Evolutionary conservation across 345 rosid species (phyloP).

Genomic region (Syzygium aqueum): DNA sequence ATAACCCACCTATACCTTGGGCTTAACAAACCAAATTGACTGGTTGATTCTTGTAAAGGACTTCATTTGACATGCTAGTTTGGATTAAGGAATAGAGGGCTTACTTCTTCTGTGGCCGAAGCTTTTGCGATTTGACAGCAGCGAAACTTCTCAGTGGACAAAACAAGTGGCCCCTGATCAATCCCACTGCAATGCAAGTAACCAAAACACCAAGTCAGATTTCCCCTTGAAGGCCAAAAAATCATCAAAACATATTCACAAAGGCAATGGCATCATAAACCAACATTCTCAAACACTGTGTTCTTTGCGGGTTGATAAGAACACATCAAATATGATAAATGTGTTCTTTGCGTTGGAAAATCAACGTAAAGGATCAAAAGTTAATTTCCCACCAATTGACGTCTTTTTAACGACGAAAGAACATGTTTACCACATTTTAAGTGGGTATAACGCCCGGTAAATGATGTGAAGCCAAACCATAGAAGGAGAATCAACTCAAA

Average conservation of each 20-base stretch:
- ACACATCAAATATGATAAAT: background rate
- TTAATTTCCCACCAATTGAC: background rate
- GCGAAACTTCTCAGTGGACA: conserved; percentile 24
- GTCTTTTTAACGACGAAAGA: background rate
- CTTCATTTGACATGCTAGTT: background rate
- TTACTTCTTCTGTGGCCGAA: conserved; percentile 50
- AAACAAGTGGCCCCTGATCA: background rate
- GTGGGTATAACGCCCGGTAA: background rate
- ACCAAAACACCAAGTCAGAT: background rate
- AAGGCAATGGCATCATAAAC: background rate
- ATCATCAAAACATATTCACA: background rate
- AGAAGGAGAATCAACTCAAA: background rate
- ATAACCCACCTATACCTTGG: background rate
- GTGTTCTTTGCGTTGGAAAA: fast-evolving
- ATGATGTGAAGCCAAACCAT: background rate
- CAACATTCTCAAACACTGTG: fast-evolving
- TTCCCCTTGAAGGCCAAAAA: background rate
- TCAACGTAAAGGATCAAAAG: fast-evolving
- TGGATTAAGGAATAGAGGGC: background rate
- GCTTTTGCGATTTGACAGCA: conserved; percentile 41
- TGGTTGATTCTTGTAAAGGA: background rate
- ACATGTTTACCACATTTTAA: fast-evolving
- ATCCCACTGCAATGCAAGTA: background rate
- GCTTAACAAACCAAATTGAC: background rate
- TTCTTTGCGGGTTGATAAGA: background rate